Evolutionary conservation across 768 basidiomycete genomes (phyloP).

Genomic region (Macrolepiota albuminosa): DNA sequence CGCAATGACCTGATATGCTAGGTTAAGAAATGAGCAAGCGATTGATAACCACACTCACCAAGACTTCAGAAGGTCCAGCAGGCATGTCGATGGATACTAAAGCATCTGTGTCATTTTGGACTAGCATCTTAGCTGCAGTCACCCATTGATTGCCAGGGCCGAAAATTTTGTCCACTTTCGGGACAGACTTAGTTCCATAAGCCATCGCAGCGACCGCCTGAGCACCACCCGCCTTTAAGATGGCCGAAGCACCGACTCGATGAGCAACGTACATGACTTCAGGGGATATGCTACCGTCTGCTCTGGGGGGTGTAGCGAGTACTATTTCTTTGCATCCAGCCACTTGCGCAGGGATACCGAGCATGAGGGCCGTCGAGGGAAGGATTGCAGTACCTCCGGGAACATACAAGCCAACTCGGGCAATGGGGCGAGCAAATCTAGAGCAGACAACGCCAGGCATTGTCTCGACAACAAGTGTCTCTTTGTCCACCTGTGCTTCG

Average conservation of each 20-base stretch:
- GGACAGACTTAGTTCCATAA: constrained; percentile 91
- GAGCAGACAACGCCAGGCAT: constrained; percentile 98
- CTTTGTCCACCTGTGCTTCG: constrained; percentile 72
- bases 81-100: constrained; percentile 99
- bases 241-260: constrained; percentile 83
- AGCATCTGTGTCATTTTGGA: constrained; percentile 97
- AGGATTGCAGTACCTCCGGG: constrained; percentile 96
- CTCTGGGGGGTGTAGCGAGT: constrained; percentile 91
- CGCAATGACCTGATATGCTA: constrained; percentile 73
- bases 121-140: constrained; percentile 98
- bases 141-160: constrained; percentile 99
- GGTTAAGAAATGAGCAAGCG: neutral
- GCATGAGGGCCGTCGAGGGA: constrained; percentile 96
- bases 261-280: constrained; percentile 97
- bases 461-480: constrained; percentile 81
- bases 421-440: constrained; percentile 92
- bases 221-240: constrained; percentile 93
- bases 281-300: constrained; percentile 90
- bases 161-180: constrained; percentile 99
- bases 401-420: constrained; percentile 93
- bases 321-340: constrained; percentile 92
- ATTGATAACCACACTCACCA: constrained; percentile 52
- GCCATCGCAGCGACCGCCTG: constrained; percentile 96
- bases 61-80: constrained; percentile 94
- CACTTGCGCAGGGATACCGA: constrained; percentile 96